Evolutionary conservation across 1,139 yeast species (phyloP).

Genomic region (Candida sanyaensis): DNA sequence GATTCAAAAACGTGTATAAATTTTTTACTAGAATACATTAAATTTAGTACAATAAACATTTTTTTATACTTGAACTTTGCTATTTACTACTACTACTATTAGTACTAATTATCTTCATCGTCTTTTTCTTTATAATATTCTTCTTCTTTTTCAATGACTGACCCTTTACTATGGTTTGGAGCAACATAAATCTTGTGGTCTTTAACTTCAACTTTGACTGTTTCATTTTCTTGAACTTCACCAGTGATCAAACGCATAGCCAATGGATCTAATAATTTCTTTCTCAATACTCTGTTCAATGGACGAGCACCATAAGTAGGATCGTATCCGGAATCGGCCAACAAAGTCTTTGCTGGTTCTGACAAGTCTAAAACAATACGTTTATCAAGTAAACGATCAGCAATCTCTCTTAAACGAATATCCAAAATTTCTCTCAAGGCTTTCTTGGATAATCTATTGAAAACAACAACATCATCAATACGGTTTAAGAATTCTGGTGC

Average conservation of each 20-base stretch:
- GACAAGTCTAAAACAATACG: constrained; percentile 65
- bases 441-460: constrained; percentile 78
- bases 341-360: constrained; percentile 69
- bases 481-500: constrained; percentile 96
- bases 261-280: constrained; percentile 79
- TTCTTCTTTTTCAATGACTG: constrained; percentile 12
- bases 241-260: constrained; percentile 81
- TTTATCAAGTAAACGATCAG: constrained; percentile 74
- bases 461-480: constrained; percentile 85
- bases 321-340: constrained; percentile 86
- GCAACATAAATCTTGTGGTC: constrained; percentile 34
- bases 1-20: not conserved
- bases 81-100: not conserved
- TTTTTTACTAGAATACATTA: not conserved
- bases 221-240: constrained; percentile 69
- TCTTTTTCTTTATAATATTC: constrained; percentile 6
- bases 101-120: constrained; percentile 10
- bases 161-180: constrained; percentile 43
- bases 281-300: constrained; percentile 84
- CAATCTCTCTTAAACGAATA: constrained; percentile 77
- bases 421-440: constrained; percentile 81
- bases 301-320: constrained; percentile 96
- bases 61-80: not conserved
- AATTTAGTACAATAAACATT: not conserved
- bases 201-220: constrained; percentile 44